A percentile compares a stretch with the other conserved stretches of the same genome.
Conservation (phyloP, 106 monocot genomes). For the Amphibolis antarctica region DNA sequence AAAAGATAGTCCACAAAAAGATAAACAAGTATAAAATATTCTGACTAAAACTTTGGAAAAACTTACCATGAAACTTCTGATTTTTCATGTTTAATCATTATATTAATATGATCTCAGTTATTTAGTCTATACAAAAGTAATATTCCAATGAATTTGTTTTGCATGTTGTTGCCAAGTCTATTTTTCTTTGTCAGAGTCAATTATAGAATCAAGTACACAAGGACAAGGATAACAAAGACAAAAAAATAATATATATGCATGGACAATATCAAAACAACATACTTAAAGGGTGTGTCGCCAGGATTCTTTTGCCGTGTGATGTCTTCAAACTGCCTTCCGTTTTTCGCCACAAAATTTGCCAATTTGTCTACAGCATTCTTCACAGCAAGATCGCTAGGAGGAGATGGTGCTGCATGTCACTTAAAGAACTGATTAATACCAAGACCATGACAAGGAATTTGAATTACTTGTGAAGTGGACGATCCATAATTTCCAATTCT, state of each 20-base stretch:
- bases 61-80: too few relatives aligned
- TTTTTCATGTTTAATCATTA: too few relatives aligned
- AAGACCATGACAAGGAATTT: constrained; percentile 65
- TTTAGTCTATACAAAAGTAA: too few relatives aligned
- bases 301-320: constrained; percentile 89
- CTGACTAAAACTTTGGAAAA: too few relatives aligned
- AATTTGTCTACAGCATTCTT: constrained; percentile 81
- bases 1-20: too few relatives aligned
- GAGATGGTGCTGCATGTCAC: constrained; percentile 87
- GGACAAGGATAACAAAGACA: too few relatives aligned
- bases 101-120: too few relatives aligned
- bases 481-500: constrained; percentile 72
- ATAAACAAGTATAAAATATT: too few relatives aligned
- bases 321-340: constrained; percentile 84
- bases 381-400: constrained; percentile 70
- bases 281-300: constrained; percentile 98
- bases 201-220: too few relatives aligned
- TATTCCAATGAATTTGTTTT: too few relatives aligned
- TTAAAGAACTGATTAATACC: constrained; percentile 98
- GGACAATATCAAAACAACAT: constrained; percentile 4
- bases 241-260: background rate
- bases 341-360: constrained; percentile 90
- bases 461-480: constrained; percentile 51
- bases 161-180: too few relatives aligned
- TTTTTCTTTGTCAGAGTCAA: background rate